Conservation (phyloP, 2,329 filamentous ascomycete genomes). For the Diaporthe longicolla region DNA sequence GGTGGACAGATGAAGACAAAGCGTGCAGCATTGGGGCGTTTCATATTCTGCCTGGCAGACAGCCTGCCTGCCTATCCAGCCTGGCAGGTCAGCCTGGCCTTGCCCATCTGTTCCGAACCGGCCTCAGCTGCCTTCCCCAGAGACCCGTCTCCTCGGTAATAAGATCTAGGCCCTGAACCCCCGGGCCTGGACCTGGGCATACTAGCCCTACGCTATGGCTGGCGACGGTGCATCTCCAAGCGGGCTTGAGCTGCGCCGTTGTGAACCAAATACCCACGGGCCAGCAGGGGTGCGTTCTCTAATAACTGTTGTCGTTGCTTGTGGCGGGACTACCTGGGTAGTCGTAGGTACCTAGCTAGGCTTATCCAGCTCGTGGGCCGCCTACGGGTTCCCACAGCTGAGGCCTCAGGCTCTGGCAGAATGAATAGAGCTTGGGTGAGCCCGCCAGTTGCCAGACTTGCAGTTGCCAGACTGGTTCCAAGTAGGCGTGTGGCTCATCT, state of each 20-base stretch:
- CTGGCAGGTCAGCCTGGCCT: slow-evolving; percentile 5
- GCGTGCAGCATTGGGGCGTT: slow-evolving; percentile 11
- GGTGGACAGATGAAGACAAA: not conserved
- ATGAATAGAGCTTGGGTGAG: not conserved
- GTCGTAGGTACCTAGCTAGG: not conserved
- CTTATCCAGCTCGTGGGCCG: not conserved
- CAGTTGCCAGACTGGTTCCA: not conserved
- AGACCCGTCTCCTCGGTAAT: slow-evolving; percentile 24
- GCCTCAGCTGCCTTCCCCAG: slow-evolving; percentile 13
- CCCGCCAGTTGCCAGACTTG: not conserved
- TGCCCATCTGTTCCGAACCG: slow-evolving; percentile 5
- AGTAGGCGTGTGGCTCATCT: slow-evolving; percentile 5
- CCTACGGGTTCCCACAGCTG: not conserved
- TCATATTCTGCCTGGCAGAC: slow-evolving; percentile 22
- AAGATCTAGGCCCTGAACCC: slow-evolving; percentile 20
- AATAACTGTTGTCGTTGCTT: not conserved
- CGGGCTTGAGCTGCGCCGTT: slow-evolving; percentile 22
- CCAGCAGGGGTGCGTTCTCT: not conserved
- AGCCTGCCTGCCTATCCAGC: not conserved
- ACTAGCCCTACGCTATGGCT: not conserved
- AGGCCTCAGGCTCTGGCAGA: not conserved
- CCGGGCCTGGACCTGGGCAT: not conserved
- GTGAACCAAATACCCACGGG: not conserved
- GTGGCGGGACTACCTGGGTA: not conserved
- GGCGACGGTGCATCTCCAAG: not conserved